Evolutionary conservation across 1,284 basidiomycete genomes (phyloP), one percentile per base, ranked within the genome.

Genomic region (Apiotrichum sp.): DNA sequence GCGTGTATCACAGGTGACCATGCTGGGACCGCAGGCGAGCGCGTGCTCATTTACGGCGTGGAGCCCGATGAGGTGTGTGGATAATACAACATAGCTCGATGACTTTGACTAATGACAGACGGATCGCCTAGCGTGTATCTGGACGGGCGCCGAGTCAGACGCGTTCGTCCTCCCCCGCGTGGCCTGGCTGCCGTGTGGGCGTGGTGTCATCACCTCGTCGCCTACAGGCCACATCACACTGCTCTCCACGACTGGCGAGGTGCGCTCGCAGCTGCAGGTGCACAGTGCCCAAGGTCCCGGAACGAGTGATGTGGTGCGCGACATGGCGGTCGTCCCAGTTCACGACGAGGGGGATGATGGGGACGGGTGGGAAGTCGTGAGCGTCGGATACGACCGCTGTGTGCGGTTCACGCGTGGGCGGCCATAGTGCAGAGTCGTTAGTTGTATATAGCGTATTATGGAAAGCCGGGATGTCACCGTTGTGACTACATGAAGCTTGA

Each of bases 1-100:
- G 74, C 73, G 6, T 73, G 72, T 48, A 68, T 73, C 50, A 76
- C 75, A 8, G 76, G 75, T 5, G 75, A 77, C 64, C 74, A 76
- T 52, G 62, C 69, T 4, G 71, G 72, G 2, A 59, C 61, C 4
- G 59, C 66, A 2, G 71, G 69, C 1, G 73, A 68, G 55, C 50
- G 64, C 1, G 43, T 68, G 10, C 57, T 65, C 38, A 50, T 61
- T 3, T 53, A 50, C 29, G 67, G 65, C 6, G 70, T 67, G 7
- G 69, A 61, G 14, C 56, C 59, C 9, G 71, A 66, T 52, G 56
- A 62, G 35, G 62, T 70, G 55, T 49, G 63, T 59, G 3, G 22
- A 22, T 22, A 22, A 22, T 22, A 22, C 22, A 22, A 22, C 22
- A 22, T 22, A 22, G 22, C 22, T 22, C 22, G 22, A 22, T 22